phyloP scores from a whole-genome alignment of 768 basidiomycete genomes.

The Suillus subaureus region DNA sequence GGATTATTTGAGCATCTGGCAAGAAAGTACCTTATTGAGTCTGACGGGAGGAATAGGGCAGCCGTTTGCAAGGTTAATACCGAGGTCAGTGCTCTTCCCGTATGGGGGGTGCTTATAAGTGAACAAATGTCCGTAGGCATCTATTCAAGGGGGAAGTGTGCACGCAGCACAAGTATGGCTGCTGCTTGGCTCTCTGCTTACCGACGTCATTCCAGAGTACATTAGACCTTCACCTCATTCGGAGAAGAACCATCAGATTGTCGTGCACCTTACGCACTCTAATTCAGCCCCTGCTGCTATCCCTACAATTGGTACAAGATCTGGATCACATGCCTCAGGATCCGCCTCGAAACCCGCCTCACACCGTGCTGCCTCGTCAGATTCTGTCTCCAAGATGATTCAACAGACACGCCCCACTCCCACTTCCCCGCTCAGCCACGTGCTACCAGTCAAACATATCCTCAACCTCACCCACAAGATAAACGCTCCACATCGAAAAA shows the following conservation, averaged over 20 bases:
- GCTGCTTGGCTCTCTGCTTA: conserved; percentile 59
- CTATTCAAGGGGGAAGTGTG: conserved; percentile 57
- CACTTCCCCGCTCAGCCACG: conserved; percentile 30
- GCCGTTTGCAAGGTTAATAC: conserved; percentile 47
- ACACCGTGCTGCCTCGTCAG: conserved; percentile 28
- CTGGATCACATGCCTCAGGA: conserved; percentile 11
- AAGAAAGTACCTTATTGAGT: conserved; percentile 51
- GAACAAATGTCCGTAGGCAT: conserved; percentile 41
- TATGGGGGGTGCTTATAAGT: too few relatives aligned
- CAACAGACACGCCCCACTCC: conserved; percentile 15
- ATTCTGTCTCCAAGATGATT: conserved; percentile 18
- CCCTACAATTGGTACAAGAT: conserved; percentile 23
- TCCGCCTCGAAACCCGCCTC: conserved; percentile 25
- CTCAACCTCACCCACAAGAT: conserved; percentile 7
- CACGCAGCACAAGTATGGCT: conserved; percentile 69
- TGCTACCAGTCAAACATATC: conserved; percentile 8
- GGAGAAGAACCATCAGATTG: conserved; percentile 17
- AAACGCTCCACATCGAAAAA: conserved; percentile 21
- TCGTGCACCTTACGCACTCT: conserved; percentile 37
- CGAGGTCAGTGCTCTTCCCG: conserved; percentile 39
- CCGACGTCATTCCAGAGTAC: conserved; percentile 46
- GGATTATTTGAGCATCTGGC: conserved; percentile 59
- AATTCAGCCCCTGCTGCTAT: conserved; percentile 46
- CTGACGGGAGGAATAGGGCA: conserved; percentile 47
- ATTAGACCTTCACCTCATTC: conserved; percentile 25